These are phyloP conservation scores for Neonectria neomacrospora DNA, from an alignment of 2,329 filamentous ascomycete species.

Conservation along the genomic window DNA sequence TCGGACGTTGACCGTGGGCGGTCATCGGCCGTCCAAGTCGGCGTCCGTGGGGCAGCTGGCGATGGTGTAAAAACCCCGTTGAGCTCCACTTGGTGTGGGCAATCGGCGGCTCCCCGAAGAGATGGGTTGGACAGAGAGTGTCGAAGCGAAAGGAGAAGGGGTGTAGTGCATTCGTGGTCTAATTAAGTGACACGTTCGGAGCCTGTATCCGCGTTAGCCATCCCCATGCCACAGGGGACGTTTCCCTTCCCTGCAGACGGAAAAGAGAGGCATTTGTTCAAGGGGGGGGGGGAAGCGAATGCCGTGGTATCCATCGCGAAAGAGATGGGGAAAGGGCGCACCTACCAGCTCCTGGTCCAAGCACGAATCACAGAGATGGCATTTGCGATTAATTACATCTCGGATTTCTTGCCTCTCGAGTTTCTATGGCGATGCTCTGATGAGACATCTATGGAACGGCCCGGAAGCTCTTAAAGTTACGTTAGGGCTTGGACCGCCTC, in stretches of 20 bases:
- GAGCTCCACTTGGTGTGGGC: not conserved
- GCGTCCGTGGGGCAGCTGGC: not conserved
- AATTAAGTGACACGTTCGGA: no score
- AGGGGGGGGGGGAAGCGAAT: not conserved
- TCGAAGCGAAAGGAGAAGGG: not conserved
- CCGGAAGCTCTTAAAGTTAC: not conserved
- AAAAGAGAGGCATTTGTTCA: not conserved
- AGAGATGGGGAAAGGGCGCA: not conserved
- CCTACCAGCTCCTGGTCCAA: slow-evolving; percentile 3
- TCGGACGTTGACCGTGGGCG: not conserved
- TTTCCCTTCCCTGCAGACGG: not conserved
- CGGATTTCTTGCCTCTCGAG: not conserved
- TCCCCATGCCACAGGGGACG: not conserved
- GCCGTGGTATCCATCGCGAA: not conserved
- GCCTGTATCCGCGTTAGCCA: no score
- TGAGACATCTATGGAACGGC: not conserved
- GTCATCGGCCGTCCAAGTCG: not conserved
- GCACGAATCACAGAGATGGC: not conserved
- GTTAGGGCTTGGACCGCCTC: slow-evolving; percentile 11
- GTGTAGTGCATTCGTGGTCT: no score
- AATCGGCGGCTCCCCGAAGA: not conserved
- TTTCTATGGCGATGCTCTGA: not conserved
- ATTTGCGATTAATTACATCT: not conserved
- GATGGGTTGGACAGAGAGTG: no score
- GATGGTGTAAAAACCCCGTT: no score